These are phyloP conservation scores for Pythium rhizo-oryzae DNA, from an alignment of 352 stramenopile genomes.

Conservation along the genomic window DNA sequence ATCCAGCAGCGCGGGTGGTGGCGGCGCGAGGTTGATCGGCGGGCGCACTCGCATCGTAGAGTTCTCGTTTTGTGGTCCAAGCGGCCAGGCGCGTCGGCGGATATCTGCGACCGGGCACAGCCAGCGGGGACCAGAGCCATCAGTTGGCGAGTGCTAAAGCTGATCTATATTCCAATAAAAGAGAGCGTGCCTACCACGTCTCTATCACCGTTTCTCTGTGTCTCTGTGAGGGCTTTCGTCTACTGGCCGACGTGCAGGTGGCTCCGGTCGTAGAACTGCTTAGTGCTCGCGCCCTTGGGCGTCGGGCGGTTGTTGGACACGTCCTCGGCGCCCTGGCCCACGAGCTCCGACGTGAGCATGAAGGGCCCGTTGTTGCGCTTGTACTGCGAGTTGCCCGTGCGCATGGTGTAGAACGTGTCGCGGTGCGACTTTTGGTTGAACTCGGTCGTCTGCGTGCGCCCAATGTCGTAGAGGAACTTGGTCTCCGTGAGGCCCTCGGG, in stretches of 20 bases:
- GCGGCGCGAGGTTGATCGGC: neutral
- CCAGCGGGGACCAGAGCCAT: too few species aligned
- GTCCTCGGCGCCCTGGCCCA: conserved; percentile 67
- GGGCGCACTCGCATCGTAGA: too few species aligned
- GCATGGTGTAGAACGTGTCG: conserved; percentile 86
- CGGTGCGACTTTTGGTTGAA: conserved; percentile 86
- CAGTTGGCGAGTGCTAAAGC: too few species aligned
- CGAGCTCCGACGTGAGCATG: conserved; percentile 73
- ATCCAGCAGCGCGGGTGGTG: neutral
- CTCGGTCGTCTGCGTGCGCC: conserved; percentile 74
- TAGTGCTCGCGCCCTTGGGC: conserved; percentile 77
- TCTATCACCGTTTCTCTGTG: too few species aligned
- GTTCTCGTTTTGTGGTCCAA: too few species aligned
- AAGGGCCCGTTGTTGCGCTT: conserved; percentile 82
- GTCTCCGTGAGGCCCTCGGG: conserved; percentile 74
- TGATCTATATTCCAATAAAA: too few species aligned
- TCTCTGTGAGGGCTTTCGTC: neutral
- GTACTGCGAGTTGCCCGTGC: conserved; percentile 73
- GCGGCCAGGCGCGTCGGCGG: too few species aligned
- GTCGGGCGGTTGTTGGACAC: conserved; percentile 52
- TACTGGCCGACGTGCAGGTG: conserved; percentile 53
- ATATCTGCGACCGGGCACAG: too few species aligned
- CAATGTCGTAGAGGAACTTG: conserved; percentile 83
- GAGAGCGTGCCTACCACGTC: too few species aligned
- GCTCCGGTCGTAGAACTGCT: conserved; percentile 85